Percentiles rank a stretch among this genome's conserved stretches.
Evolutionary conservation across 495 filamentous ascomycete species (phyloP).

Genomic region (Oidiodendron maius): DNA sequence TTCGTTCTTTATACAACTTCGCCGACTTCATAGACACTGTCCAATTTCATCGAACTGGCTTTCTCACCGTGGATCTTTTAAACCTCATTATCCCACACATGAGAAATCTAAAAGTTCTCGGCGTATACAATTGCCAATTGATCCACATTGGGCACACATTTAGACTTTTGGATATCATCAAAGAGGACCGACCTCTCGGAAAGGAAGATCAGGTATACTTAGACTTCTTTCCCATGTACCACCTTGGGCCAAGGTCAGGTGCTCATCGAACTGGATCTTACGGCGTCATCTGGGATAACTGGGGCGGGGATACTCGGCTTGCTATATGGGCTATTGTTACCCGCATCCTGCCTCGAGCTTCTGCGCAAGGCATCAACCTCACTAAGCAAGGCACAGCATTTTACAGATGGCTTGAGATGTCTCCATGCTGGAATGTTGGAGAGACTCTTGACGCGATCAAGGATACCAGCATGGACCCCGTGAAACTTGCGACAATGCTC

Average conservation of each 20-base stretch:
- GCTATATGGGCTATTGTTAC: constrained; percentile 13
- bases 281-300: constrained; percentile 20
- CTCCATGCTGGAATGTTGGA: constrained; percentile 9
- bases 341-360: constrained; percentile 1
- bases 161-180: constrained; percentile 15
- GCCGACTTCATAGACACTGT: constrained; percentile 12
- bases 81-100: constrained; percentile 15
- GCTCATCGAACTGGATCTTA: constrained; percentile 7
- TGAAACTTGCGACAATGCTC: constrained; percentile 4
- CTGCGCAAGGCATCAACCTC: constrained; percentile 7
- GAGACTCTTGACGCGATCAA: constrained; percentile 10
- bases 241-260: constrained; percentile 5
- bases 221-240: constrained; percentile 18
- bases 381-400: constrained; percentile 5
- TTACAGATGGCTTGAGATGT: constrained; percentile 15
- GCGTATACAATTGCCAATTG: constrained; percentile 19
- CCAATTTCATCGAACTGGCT: constrained; percentile 17
- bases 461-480: not conserved
- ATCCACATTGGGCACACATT: constrained; percentile 18
- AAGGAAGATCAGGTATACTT: constrained; percentile 11
- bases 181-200: constrained; percentile 4
- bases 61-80: constrained; percentile 12
- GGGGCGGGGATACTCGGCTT: constrained; percentile 5
- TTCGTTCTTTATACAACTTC: constrained; percentile 8
- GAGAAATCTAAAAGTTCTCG: constrained; percentile 11